Evolutionary conservation across 768 basidiomycete species (phyloP), one percentile per base, ranked within the genome.

Genomic region (Amanita fuliginea): DNA sequence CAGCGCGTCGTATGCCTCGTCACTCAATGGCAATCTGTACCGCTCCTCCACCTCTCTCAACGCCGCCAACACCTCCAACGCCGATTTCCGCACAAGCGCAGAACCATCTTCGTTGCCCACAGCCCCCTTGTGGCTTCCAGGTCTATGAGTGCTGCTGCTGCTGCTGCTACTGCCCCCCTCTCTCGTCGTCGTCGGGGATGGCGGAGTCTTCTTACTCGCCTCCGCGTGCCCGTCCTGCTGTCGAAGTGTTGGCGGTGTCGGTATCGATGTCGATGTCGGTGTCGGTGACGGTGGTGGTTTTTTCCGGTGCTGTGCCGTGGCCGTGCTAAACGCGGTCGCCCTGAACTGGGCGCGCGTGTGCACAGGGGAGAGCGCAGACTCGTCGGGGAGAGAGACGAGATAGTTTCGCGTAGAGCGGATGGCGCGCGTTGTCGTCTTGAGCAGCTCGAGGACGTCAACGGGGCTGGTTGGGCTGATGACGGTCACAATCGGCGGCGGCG

Each of bases 381-480:
- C 86, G 58, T 90, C 82, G 2, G 89, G 90, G 11, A 93, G 76
- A 0, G 85, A 80, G 28, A 93, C 69, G 16, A 92, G 67, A 62
- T 92, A 93, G 61, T 88, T 88, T 10, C 91, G 77, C 28, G 89
- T 84, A 11, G 83, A 81, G 30, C 92, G 80, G 42, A 96, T 80
- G 3, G 86, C 80, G 35, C 74, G 76, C 6, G 90, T 91, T 0
- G 91, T 93, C 1, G 73, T 78, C 63, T 88, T 83, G 51, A 95
- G 76, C 4, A 81, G 69, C 4, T 69, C 71, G 7, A 94, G 74
- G 6, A 96, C 74, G 53, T 88, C 84, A 43, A 78, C 65, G 16
- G 57, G 16, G 3, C 19, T 19, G 4, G 14, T 24, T 24, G 9
- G 36, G 21, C 26, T 53, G 21, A 18, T 53, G 53, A 53, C 57